phyloP scores from a whole-genome alignment of 139 green algal genomes.

The Coccomyxa sp. region DNA sequence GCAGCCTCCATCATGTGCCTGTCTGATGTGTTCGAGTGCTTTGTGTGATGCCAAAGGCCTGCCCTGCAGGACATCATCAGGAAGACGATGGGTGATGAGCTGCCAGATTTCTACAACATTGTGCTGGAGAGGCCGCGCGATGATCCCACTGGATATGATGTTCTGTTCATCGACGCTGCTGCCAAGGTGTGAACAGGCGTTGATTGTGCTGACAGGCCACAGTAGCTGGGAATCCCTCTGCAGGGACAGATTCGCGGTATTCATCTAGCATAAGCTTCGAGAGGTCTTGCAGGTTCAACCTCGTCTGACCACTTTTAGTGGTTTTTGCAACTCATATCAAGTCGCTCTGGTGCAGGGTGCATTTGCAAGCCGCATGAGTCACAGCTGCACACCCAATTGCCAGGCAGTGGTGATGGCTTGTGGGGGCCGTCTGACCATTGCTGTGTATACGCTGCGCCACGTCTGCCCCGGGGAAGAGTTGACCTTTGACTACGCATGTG shows the following conservation, averaged over 20 bases:
- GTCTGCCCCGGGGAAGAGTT: constrained; percentile 73
- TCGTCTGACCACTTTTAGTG: not conserved
- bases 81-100: constrained; percentile 58
- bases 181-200: constrained; percentile 42
- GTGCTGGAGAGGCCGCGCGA: constrained; percentile 72
- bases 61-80: constrained; percentile 70
- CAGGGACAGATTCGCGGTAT: no score
- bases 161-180: constrained; percentile 91
- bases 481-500: constrained; percentile 83
- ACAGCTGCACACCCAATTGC: constrained; percentile 94
- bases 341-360: constrained; percentile 40
- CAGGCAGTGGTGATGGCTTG: constrained; percentile 68
- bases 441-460: constrained; percentile 75
- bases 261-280: no score
- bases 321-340: not conserved
- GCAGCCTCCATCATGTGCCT: not conserved
- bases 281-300: not conserved
- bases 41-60: not conserved
- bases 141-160: constrained; percentile 70
- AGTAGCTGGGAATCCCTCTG: no score
- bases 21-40: not conserved
- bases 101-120: constrained; percentile 97
- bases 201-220: not conserved
- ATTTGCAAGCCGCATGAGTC: constrained; percentile 83
- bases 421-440: constrained; percentile 77